Evolutionary conservation across 2,329 filamentous ascomycete species (phyloP), one percentile per base, ranked within the genome.

Genomic region (Ceratocystis eucalypticola): DNA sequence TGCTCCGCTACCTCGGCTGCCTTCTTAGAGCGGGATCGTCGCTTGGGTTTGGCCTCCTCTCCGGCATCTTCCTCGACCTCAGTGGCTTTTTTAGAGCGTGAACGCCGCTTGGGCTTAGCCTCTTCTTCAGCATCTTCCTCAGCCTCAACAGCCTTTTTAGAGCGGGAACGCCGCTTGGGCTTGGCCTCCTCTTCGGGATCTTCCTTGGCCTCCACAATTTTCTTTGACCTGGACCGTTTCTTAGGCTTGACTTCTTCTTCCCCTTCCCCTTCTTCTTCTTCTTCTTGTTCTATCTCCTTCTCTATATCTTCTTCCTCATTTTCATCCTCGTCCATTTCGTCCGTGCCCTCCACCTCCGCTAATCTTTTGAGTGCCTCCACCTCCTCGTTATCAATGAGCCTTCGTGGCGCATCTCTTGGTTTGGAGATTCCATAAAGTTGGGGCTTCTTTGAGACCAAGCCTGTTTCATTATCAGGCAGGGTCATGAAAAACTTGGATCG

Each of bases 391-490:
- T 55, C 46, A 5, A 45, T 33, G 12, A 57, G 1, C 12, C n/a
- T 57, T 17, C 53, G 25, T 33, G 53, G 53, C 15, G 28, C 53
- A n/a, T 57, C 53, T 33, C 53, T 57, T 5, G 53, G 53, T 7
- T 57, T 57, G 1, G 64, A 45, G 10, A 66, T 46, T 6, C 66
- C 66, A 33, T 65, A 67, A 8, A 64, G 45, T 22, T 65, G 53
- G 4, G 25, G 50, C 33, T 28, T 61, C 33, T 61, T 65, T 25
- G 53, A 33, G 6, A 55, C 45, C 33, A 65, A 22, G n/a, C 66
- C 66, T 2, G 66, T 67, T 17, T 67, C 66, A 25, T 67, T 67
- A 37, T 67, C 66, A 6, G 66, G 66, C 10, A 67, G 41, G 17
- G 12, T 59, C 50, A 65, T 63, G 55, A 67, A 67, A 45, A 65